Conservation (phyloP, 1,139 yeast species). For the Yarrowia galli region DNA sequence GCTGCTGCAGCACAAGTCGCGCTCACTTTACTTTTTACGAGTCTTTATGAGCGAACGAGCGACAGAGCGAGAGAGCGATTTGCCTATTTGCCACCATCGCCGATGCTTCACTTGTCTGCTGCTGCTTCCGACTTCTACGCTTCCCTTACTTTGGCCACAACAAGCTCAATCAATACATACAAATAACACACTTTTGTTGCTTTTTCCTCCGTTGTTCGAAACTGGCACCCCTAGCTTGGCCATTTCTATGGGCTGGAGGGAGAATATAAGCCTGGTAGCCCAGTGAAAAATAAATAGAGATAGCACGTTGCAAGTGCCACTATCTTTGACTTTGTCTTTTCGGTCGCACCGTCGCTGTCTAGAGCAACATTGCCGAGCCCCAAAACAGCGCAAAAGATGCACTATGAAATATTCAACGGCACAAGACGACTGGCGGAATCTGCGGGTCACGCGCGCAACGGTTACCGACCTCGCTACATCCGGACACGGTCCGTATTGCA, state of each 20-base stretch:
- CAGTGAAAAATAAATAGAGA: not conserved
- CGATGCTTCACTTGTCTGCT: constrained; percentile 25
- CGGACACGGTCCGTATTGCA: not conserved
- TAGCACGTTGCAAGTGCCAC: not conserved
- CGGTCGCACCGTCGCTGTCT: not conserved
- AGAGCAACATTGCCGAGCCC: constrained; percentile 21
- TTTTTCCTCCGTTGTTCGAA: not conserved
- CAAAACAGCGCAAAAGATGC: constrained; percentile 31
- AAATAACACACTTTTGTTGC: not conserved
- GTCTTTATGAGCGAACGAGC: too few species aligned
- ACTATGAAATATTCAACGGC: not conserved
- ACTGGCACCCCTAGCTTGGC: constrained; percentile 1
- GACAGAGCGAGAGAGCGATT: not conserved
- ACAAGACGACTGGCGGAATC: not conserved
- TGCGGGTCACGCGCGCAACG: constrained; percentile 8
- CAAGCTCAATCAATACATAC: not conserved
- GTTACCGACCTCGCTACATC: not conserved
- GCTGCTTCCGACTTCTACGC: not conserved
- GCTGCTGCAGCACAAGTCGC: not conserved
- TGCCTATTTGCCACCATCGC: constrained; percentile 34
- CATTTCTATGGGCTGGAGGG: not conserved
- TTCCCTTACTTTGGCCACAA: not conserved
- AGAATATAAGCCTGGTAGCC: not conserved
- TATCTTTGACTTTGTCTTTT: not conserved
- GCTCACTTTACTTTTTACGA: constrained; percentile 7